phyloP scores from a whole-genome alignment of 306 rosid species.

The Crataegus laevigata region DNA sequence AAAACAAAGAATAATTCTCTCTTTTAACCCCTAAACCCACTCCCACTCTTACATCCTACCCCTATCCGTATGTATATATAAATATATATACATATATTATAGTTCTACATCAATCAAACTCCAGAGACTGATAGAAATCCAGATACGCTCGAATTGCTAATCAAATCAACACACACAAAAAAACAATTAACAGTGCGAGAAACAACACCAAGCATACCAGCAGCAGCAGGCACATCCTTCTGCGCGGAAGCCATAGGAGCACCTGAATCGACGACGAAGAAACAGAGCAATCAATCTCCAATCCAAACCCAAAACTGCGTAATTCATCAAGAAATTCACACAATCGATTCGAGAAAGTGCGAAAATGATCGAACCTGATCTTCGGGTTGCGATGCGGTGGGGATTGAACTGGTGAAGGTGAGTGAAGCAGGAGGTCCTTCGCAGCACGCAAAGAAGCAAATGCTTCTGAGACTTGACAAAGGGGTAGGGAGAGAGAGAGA shows the following conservation, averaged over 20 bases:
- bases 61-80: neutral
- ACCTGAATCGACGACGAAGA: conserved; percentile 28
- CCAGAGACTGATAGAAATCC: neutral
- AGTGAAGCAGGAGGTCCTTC: conserved; percentile 2
- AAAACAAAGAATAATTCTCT: neutral
- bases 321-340: neutral
- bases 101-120: conserved; percentile 8
- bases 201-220: conserved; percentile 37
- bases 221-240: conserved; percentile 60
- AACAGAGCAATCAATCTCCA: neutral
- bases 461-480: neutral
- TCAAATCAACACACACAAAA: neutral
- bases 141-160: neutral
- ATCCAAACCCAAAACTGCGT: neutral
- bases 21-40: neutral
- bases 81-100: too few relatives aligned
- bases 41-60: neutral
- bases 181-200: neutral
- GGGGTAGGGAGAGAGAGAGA: neutral
- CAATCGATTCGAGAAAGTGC: neutral
- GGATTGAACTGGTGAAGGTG: neutral
- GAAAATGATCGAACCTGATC: conserved; percentile 16
- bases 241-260: conserved; percentile 57
- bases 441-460: conserved; percentile 7
- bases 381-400: neutral